Evolutionary conservation across 2,329 filamentous ascomycete genomes (phyloP).

Genomic region (Beauveria medogensis): DNA sequence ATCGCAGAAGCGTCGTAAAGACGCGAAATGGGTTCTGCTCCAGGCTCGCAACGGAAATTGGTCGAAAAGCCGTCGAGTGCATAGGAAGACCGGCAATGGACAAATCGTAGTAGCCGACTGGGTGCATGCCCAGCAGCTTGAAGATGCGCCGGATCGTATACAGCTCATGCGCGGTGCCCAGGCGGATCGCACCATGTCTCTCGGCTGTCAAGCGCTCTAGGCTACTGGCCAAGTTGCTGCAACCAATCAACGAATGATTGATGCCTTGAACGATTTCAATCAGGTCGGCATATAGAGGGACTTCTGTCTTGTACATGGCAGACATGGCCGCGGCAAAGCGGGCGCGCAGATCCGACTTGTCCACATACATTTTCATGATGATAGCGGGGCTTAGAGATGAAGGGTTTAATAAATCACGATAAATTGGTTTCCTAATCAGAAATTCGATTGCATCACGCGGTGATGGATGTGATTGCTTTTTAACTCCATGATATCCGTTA

Average conservation of each 20-base stretch:
- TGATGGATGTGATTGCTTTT: not conserved
- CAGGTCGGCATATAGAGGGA: conserved; percentile 26
- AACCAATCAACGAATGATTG: conserved; percentile 12
- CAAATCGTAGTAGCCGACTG: conserved; percentile 46
- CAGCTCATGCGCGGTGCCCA: conserved; percentile 37
- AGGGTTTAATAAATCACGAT: not conserved
- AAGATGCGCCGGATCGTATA: conserved; percentile 36
- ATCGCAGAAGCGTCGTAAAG: conserved; percentile 29
- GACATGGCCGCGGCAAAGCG: conserved; percentile 25
- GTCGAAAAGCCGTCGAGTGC: conserved; percentile 44
- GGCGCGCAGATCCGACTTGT: conserved; percentile 16
- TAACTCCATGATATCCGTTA: not conserved
- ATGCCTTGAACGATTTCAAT: conserved; percentile 22
- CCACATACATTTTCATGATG: not conserved
- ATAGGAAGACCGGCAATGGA: conserved; percentile 38
- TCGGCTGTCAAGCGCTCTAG: conserved; percentile 18
- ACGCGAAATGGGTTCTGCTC: conserved; percentile 34
- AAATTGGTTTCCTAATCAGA: not conserved
- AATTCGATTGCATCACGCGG: not conserved
- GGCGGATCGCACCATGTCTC: conserved; percentile 40
- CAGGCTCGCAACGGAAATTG: conserved; percentile 26
- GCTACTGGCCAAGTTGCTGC: not conserved
- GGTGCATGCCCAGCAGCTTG: conserved; percentile 36
- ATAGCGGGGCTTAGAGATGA: too few relatives aligned
- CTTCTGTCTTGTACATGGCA: conserved; percentile 27